Base-by-base conservation (phyloP, 495 filamentous ascomycete species). In the Parathielavia hyrcaniae region DNA sequence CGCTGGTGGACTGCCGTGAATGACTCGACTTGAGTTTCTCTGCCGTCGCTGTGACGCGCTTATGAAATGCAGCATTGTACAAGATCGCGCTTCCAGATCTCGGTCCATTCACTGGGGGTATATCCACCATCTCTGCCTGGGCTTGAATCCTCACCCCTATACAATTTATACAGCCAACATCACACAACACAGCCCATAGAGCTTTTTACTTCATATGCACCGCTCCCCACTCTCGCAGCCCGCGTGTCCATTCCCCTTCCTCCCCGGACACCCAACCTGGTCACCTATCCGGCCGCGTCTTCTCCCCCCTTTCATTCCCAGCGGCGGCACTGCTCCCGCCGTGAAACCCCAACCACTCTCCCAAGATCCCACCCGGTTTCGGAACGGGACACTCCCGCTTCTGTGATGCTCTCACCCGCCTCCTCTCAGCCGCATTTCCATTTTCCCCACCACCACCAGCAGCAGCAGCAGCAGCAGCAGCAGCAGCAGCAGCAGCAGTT, bases 351-450 rank as follows among this genome's bases (percentile, higher is more conserved):
- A 96, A 71, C 40, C 91, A 64, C 67, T 87, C 80, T 20, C 88
- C 88, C 52, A 93, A 71, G 13, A 89, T 69, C 11, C 88, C 90
- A 17, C 80, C 75, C 1, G 90, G 90, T 65, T 95, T 95, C 5
- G 90, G 90, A 2, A 96, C 85, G 0, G 90, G 90, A 64, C 90
- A 96, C 68, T 91, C 79, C 51, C 75, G 76, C 34, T 34, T 30
- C 36, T 23, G 64, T 48, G 11, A 69, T 55, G 66, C 60, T 30
- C 30, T 26, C 44, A 12, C 59, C 59, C 16, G 20, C 34, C 50
- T 13, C 43, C 36, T 34, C 13, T 12, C 36, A 12, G 4, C 19
- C 36, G 17, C 17, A 16, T 3, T 34, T 19, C 17, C 40, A 5
- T 26, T 20, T 4, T 30, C 55, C 0, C 4, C 36, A 55, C 66